Evolutionary conservation across 169 alveolate species (phyloP).

Genomic region (Miamiensis avidus): DNA sequence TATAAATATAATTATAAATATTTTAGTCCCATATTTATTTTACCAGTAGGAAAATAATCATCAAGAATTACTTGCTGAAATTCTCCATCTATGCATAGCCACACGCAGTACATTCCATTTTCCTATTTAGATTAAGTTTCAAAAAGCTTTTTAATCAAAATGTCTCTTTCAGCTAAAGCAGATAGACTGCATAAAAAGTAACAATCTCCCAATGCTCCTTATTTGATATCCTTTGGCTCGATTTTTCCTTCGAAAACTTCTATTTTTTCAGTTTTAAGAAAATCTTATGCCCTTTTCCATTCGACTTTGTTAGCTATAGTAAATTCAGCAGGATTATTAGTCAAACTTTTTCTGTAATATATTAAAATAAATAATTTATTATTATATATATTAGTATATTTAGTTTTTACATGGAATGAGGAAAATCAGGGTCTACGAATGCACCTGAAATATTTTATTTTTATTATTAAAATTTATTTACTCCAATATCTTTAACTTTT

Average conservation of each 20-base stretch:
- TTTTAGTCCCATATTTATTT: conserved; percentile 8
- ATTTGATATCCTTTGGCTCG: conserved; percentile 80
- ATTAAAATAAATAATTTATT: no score
- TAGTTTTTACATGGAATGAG: no score
- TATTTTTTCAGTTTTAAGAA: not conserved
- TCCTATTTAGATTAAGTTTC: conserved; percentile 67
- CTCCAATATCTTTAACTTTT: no score
- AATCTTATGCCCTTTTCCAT: not conserved
- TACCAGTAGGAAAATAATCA: conserved; percentile 80
- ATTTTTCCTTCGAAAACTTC: conserved; percentile 26
- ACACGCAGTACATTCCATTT: conserved; percentile 76
- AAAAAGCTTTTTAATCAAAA: conserved; percentile 74
- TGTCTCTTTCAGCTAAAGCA: conserved; percentile 71
- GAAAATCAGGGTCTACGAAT: no score
- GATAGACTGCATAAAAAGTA: conserved; percentile 83
- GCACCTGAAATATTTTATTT: no score
- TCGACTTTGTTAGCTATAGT: not conserved
- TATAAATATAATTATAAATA: no score
- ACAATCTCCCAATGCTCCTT: conserved; percentile 82
- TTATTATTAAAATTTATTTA: no score
- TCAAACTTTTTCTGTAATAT: not conserved
- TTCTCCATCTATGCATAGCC: conserved; percentile 81
- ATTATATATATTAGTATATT: no score
- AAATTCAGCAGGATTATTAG: not conserved
- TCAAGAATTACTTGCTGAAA: conserved; percentile 83